phyloP scores from a whole-genome alignment of 495 filamentous ascomycete species.

The Hypoxylon intermedium region DNA sequence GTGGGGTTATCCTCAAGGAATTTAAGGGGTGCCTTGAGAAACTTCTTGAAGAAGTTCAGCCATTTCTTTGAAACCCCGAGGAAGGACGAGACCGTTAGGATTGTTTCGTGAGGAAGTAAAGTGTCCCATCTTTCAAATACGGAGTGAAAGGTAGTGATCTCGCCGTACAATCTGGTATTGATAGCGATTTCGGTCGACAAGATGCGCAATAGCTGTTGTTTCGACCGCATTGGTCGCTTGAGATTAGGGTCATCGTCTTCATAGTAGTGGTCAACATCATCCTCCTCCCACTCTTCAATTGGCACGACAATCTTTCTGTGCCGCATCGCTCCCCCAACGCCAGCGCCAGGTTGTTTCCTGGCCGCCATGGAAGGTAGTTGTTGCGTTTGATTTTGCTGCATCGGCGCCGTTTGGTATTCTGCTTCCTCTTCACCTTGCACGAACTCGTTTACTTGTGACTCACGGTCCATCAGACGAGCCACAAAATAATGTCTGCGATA shows the following conservation, averaged over 20 bases:
- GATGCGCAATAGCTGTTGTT: constrained; percentile 67
- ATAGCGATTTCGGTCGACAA: constrained; percentile 69
- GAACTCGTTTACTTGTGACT: constrained; percentile 32
- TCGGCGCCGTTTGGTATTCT: constrained; percentile 17
- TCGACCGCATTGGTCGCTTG: constrained; percentile 59
- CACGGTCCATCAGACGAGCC: constrained; percentile 51
- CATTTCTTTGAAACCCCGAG: constrained; percentile 67
- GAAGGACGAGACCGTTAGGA: constrained; percentile 62
- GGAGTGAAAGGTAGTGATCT: constrained; percentile 67
- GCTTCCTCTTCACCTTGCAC: constrained; percentile 53
- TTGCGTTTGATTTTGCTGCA: not conserved
- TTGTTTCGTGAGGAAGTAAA: constrained; percentile 65
- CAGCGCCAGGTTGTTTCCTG: too few species aligned
- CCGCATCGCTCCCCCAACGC: too few species aligned
- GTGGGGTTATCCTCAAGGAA: constrained; percentile 61
- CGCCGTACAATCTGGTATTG: constrained; percentile 61
- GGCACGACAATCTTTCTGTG: not conserved
- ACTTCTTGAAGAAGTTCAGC: constrained; percentile 67
- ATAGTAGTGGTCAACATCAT: constrained; percentile 10
- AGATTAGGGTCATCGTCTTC: constrained; percentile 26
- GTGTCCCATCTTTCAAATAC: constrained; percentile 69
- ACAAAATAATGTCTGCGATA: constrained; percentile 63
- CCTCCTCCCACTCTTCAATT: not conserved
- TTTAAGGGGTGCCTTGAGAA: constrained; percentile 65
- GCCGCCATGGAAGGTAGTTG: too few species aligned